phyloP scores from a whole-genome alignment of 768 basidiomycete genomes.

The Lyophyllum semitale region DNA sequence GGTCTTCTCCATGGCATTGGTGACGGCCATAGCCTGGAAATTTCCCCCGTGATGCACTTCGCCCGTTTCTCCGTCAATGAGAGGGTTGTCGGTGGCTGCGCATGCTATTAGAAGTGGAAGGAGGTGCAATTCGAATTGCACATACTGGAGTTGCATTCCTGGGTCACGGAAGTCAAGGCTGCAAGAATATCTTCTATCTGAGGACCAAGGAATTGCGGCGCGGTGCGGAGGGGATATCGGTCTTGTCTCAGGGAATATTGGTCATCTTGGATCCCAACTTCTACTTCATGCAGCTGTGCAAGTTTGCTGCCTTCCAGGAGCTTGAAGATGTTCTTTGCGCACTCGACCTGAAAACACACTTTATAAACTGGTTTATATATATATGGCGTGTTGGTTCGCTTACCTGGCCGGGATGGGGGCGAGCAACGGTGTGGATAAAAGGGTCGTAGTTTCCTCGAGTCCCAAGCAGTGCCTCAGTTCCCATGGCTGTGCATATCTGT shows the following conservation, averaged over 20 bases:
- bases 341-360: constrained; percentile 49
- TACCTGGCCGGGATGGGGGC: constrained; percentile 81
- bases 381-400: constrained; percentile 6
- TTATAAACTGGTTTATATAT: background rate
- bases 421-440: constrained; percentile 73
- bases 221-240: constrained; percentile 66
- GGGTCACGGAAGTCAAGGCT: constrained; percentile 57
- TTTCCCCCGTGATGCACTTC: constrained; percentile 80
- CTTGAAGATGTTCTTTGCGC: constrained; percentile 60
- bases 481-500: constrained; percentile 78
- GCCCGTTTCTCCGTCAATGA: constrained; percentile 68
- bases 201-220: constrained; percentile 80
- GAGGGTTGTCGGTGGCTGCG: constrained; percentile 82
- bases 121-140: constrained; percentile 6
- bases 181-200: constrained; percentile 75
- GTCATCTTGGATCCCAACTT: constrained; percentile 66
- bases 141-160: constrained; percentile 81
- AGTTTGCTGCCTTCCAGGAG: constrained; percentile 64
- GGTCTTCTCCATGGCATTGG: constrained; percentile 84
- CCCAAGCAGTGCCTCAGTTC: constrained; percentile 75
- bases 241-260: constrained; percentile 75
- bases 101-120: constrained; percentile 5
- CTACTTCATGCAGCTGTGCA: constrained; percentile 60
- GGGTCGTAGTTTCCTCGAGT: constrained; percentile 62
- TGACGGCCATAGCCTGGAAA: constrained; percentile 84